Evolutionary conservation across 208 protist species (phyloP), one percentile per base, ranked within the genome.

Genomic region (Naegleria fowleri): DNA sequence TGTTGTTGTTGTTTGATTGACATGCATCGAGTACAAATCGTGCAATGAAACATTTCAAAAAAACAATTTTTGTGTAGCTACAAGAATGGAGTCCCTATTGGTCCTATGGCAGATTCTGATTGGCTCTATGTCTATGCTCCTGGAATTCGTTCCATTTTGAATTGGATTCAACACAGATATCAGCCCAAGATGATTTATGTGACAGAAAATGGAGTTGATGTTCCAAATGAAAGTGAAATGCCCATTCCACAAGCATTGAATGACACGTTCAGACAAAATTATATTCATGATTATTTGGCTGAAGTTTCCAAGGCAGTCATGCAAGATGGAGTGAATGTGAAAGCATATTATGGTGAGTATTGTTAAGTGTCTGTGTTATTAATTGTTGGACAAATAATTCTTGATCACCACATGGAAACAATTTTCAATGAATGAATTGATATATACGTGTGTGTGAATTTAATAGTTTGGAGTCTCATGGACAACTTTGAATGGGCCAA

Each of bases 181-280:
- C 11, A 55, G 5, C 22, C 19, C 6, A 5, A 16, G 38, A 51
- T 51, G 36, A 58, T 91, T 40, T 91, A 87, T 40, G 59, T 91
- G 13, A 91, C 89, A 29, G 89, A 91, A 41, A 91, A 91, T 83
- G 89, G 89, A n/a, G 89, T 91, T 16, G 76, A 59, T 87, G 89
- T 25, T 41, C 51, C 55, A 59, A 29, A 29, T 29, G 89, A 91
- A 25, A 76, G 48, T 25, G 5, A 2, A 0, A 48, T 91, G 13
- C 40, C 55, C n/a, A 39, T 91, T 25, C 5, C 7, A 75, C 15
- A 59, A 75, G 86, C 86, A 40, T 29, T 89, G 13, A 40, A 67
- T 29, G 86, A 89, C 40, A 40, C 19, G 19, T 67, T 67, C 25
- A 52, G 86, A 89, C 6, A 67, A 22, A 67, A 89, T 40, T 89